Evolutionary conservation across 768 basidiomycete species (phyloP).

Genomic region (Coprinopsis cinerea): DNA sequence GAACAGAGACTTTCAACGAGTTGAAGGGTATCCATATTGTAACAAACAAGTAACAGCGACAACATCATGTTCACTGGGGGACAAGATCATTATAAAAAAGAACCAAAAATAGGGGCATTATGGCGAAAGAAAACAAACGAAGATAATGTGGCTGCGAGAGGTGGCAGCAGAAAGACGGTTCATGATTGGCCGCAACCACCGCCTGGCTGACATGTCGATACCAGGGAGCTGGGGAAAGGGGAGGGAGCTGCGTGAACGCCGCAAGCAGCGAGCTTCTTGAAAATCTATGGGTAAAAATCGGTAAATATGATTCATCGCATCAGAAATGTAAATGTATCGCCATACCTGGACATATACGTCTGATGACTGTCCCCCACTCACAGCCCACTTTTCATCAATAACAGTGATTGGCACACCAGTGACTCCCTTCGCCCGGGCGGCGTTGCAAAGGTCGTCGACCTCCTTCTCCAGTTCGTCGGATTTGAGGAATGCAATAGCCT

Average conservation of each 20-base stretch:
- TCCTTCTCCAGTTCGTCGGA: conserved; percentile 62
- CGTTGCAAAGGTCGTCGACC: conserved; percentile 54
- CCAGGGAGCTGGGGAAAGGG: conserved; percentile 8
- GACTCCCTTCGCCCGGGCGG: conserved; percentile 61
- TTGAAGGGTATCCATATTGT: too few relatives aligned
- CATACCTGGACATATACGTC: conserved; percentile 66
- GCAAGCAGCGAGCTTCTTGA: conserved; percentile 44
- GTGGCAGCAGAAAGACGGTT: neutral
- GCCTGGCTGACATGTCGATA: neutral
- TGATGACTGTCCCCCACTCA: conserved; percentile 67
- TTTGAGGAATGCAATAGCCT: conserved; percentile 62
- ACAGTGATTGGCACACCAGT: conserved; percentile 77
- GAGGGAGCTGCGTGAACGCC: conserved; percentile 29
- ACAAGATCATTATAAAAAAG: neutral
- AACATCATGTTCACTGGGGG: too few relatives aligned
- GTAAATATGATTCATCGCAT: conserved; percentile 8
- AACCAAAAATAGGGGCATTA: neutral
- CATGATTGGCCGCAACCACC: neutral
- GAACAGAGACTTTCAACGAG: too few relatives aligned
- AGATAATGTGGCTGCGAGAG: neutral
- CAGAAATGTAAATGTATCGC: neutral
- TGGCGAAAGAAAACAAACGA: neutral
- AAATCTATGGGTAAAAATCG: conserved; percentile 26
- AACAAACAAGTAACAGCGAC: too few relatives aligned
- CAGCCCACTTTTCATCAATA: conserved; percentile 73